Conservation (phyloP, 2,329 filamentous ascomycete species). For the Verruconis gallopava region DNA sequence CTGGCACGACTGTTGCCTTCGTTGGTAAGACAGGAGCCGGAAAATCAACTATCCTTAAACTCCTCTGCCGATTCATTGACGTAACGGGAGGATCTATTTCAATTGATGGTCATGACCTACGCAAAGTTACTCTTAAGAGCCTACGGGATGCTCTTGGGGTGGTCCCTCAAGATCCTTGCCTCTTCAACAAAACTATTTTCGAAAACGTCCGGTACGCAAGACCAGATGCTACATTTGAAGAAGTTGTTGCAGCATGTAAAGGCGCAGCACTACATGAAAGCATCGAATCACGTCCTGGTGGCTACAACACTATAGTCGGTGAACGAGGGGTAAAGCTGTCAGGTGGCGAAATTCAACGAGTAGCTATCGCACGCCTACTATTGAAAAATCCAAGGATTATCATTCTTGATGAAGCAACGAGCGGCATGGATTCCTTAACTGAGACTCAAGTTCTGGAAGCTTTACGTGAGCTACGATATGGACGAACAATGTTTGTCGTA, state of each 20-base stretch:
- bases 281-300: conserved; percentile 42
- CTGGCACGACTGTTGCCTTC: conserved; percentile 45
- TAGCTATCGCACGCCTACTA: conserved; percentile 59
- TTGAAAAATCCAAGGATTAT: conserved; percentile 65
- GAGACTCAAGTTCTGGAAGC: conserved; percentile 54
- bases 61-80: conserved; percentile 49
- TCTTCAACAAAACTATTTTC: conserved; percentile 52
- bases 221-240: conserved; percentile 44
- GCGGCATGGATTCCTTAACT: conserved; percentile 65
- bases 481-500: conserved; percentile 58
- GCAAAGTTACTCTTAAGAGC: conserved; percentile 43
- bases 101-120: conserved; percentile 48
- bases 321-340: conserved; percentile 37
- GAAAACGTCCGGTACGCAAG: conserved; percentile 53
- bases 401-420: conserved; percentile 76
- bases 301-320: conserved; percentile 26
- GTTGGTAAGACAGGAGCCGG: conserved; percentile 51
- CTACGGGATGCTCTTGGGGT: conserved; percentile 47
- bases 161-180: conserved; percentile 39
- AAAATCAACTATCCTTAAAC: conserved; percentile 49
- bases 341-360: conserved; percentile 52
- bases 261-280: conserved; percentile 52
- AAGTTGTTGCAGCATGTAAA: conserved; percentile 47
- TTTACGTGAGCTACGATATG: conserved; percentile 43
- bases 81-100: conserved; percentile 39